A percentile compares a stretch with the other conserved stretches of the same genome.
These are phyloP conservation scores for Periconia digitata DNA, from an alignment of 2,329 filamentous ascomycete species.

Conservation along the genomic window DNA sequence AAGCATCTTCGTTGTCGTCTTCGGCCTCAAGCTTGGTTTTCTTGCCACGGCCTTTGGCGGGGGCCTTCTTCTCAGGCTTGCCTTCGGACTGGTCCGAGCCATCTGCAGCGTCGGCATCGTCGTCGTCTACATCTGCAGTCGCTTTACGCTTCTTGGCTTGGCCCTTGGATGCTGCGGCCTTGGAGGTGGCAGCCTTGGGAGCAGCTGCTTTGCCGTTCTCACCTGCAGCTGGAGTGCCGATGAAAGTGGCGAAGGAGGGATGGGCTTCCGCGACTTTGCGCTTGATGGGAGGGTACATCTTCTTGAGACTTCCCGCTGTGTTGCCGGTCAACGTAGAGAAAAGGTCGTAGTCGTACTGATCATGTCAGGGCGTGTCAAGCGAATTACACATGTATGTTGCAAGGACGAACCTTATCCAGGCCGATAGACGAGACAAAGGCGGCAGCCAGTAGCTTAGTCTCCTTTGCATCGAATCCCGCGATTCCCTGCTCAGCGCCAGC, in stretches of 20 bases:
- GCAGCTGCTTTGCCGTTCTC: slow-evolving; percentile 6
- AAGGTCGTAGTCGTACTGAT: slow-evolving; percentile 31
- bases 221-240: slow-evolving; percentile 12
- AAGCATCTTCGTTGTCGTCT: slow-evolving; percentile 2
- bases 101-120: neutral
- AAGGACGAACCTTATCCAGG: slow-evolving; percentile 26
- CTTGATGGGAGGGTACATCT: slow-evolving; percentile 38
- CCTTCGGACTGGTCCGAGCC: neutral
- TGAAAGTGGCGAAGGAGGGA: slow-evolving; percentile 25
- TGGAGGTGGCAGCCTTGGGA: slow-evolving; percentile 5
- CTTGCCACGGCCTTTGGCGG: slow-evolving; percentile 10
- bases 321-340: slow-evolving; percentile 32
- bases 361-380: neutral
- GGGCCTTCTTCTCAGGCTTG: slow-evolving; percentile 12
- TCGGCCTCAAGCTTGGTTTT: slow-evolving; percentile 5
- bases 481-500: slow-evolving; percentile 8
- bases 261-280: slow-evolving; percentile 29
- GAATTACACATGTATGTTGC: neutral
- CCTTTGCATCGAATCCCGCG: slow-evolving; percentile 23
- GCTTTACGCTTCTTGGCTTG: slow-evolving; percentile 7
- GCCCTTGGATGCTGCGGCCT: slow-evolving; percentile 6
- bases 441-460: slow-evolving; percentile 33
- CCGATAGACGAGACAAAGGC: slow-evolving; percentile 29
- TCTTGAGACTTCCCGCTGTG: slow-evolving; percentile 34
- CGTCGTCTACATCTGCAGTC: neutral